Evolutionary conservation across 1,284 basidiomycete genomes (phyloP).

Genomic region (Tilletia indica): DNA sequence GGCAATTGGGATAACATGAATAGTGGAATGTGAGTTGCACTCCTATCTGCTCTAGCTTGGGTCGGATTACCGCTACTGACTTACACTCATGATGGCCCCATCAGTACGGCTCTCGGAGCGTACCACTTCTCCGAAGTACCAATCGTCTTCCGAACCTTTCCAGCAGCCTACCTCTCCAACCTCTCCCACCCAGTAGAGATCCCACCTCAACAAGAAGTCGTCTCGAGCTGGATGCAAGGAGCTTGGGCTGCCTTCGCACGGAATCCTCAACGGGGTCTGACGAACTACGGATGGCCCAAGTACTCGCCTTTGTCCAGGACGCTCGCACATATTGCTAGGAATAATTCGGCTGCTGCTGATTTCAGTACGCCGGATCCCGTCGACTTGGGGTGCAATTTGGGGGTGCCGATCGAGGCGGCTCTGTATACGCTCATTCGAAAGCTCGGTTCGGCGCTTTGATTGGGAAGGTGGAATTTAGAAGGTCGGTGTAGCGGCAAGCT

Average conservation of each 20-base stretch:
- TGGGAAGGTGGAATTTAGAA: neutral
- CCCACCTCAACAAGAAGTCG: neutral
- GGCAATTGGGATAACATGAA: slow-evolving; percentile 15
- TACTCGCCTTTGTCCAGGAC: neutral
- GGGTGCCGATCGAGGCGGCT: neutral
- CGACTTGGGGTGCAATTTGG: neutral
- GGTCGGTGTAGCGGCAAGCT: too few species aligned
- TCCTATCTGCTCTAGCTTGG: neutral
- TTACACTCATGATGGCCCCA: neutral
- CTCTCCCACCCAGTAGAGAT: neutral
- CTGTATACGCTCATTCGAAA: neutral
- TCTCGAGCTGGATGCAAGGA: slow-evolving; percentile 16
- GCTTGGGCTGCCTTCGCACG: slow-evolving; percentile 18
- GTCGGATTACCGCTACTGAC: too few species aligned
- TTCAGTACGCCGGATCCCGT: neutral
- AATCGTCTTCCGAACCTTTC: slow-evolving; percentile 13
- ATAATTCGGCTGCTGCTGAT: neutral
- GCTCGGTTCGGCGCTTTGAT: neutral
- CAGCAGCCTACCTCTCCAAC: slow-evolving; percentile 11
- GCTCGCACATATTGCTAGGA: slow-evolving; percentile 3
- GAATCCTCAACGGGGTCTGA: slow-evolving; percentile 1
- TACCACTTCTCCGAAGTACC: slow-evolving; percentile 20
- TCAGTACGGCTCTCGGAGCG: slow-evolving; percentile 4
- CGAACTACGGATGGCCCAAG: slow-evolving; percentile 1
- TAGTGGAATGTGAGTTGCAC: neutral